A percentile compares a stretch with the other conserved stretches of the same genome.
Conservation (phyloP, 73 alveolate genomes). For the Effrenium voratum region DNA sequence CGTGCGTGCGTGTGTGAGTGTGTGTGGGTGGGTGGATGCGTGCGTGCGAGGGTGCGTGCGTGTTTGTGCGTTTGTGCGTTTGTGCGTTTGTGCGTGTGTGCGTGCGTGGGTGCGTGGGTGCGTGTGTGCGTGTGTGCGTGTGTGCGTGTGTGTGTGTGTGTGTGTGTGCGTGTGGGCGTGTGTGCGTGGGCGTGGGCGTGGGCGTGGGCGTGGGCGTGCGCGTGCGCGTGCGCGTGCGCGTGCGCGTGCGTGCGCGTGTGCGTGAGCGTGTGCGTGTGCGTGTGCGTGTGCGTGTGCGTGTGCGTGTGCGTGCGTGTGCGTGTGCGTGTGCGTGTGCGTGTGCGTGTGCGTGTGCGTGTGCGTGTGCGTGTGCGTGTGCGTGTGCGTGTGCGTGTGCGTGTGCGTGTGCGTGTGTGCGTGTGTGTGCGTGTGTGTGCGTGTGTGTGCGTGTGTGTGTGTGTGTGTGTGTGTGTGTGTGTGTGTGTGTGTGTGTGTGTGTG, state of each 20-base stretch:
- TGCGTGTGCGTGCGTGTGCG: neutral
- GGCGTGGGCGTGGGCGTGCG: too few species aligned
- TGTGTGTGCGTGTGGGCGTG: too few species aligned
- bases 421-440: neutral
- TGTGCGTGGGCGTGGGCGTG: too few species aligned
- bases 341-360: neutral
- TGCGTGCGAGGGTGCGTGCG: too few species aligned
- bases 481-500: too few species aligned
- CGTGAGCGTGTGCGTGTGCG: neutral
- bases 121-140: too few species aligned
- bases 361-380: neutral
- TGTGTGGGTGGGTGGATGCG: too few species aligned
- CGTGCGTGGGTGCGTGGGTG: too few species aligned
- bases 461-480: too few species aligned
- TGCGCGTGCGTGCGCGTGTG: neutral
- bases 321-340: neutral
- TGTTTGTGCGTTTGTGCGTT: too few species aligned
- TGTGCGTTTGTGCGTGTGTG: too few species aligned
- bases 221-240: neutral
- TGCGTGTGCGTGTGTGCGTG: neutral
- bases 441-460: neutral
- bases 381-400: neutral
- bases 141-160: neutral
- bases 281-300: neutral
- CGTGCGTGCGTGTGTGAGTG: too few species aligned